Evolutionary conservation across 768 basidiomycete species (phyloP).

Genomic region (Krasilnikovozyma curviuscula): DNA sequence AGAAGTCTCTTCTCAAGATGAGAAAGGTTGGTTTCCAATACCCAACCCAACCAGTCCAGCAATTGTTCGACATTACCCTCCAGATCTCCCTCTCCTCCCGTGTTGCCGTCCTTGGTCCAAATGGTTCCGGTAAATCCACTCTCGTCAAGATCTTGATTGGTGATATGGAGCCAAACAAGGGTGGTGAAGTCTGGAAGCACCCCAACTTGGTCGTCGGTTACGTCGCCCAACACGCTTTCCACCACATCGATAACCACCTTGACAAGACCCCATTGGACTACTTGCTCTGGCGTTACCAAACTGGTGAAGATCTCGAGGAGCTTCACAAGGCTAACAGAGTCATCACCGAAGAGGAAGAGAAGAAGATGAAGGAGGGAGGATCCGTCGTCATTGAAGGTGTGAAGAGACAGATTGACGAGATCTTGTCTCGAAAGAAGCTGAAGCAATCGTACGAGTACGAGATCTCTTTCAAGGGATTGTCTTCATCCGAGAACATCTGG

Average conservation of each 20-base stretch:
- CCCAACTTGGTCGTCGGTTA: constrained; percentile 99
- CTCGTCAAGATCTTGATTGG: constrained; percentile 92
- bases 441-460: constrained; percentile 97
- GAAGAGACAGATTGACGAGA: constrained; percentile 89
- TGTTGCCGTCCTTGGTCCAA: constrained; percentile 88
- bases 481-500: constrained; percentile 97
- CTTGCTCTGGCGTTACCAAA: constrained; percentile 99
- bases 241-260: constrained; percentile 94
- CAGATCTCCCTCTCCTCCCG: constrained; percentile 96
- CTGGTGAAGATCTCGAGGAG: constrained; percentile 95
- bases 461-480: constrained; percentile 82
- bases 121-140: constrained; percentile 96
- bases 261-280: constrained; percentile 98
- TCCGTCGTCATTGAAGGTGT: constrained; percentile 73
- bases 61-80: constrained; percentile 81
- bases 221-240: constrained; percentile 98
- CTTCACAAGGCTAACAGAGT: constrained; percentile 75
- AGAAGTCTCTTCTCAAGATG: constrained; percentile 93
- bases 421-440: constrained; percentile 78
- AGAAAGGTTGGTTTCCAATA: constrained; percentile 96
- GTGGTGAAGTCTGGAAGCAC: constrained; percentile 97
- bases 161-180: constrained; percentile 88
- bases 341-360: constrained; percentile 65
- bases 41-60: constrained; percentile 63
- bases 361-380: constrained; percentile 95